Conservation (phyloP, 768 basidiomycete species). For the Boletus rex-veris region DNA sequence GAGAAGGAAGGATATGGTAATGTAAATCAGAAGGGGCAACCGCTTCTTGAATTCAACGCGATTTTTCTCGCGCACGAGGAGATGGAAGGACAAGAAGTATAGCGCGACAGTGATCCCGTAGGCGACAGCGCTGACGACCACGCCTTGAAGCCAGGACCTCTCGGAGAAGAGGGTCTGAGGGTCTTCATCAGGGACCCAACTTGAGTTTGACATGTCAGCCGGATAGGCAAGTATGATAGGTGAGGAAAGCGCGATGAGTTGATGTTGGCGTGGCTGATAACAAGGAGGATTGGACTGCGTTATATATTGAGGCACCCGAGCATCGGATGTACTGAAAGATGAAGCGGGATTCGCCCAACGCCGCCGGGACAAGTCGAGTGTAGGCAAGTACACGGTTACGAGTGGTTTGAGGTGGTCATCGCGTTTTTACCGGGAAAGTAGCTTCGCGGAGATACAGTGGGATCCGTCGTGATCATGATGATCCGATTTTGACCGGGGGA, state of each 20-base stretch:
- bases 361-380: too few species aligned
- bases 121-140: slow-evolving; percentile 3
- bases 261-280: neutral
- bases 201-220: slow-evolving; percentile 16
- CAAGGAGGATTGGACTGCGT: too few species aligned
- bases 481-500: too few species aligned
- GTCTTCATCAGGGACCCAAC: slow-evolving; percentile 14
- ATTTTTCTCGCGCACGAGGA: slow-evolving; percentile 2
- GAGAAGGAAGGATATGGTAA: slow-evolving; percentile 3
- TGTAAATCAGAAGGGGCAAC: slow-evolving; percentile 4
- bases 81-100: slow-evolving; percentile 4
- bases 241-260: neutral
- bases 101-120: slow-evolving; percentile 11
- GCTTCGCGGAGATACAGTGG: too few species aligned
- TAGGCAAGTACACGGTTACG: too few species aligned
- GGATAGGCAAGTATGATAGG: neutral
- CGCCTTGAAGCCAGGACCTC: slow-evolving; percentile 20
- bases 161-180: slow-evolving; percentile 15
- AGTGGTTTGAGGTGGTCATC: too few species aligned
- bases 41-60: slow-evolving; percentile 4
- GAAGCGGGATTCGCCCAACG: too few species aligned
- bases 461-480: too few species aligned
- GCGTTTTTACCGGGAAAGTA: too few species aligned
- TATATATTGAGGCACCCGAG: too few species aligned
- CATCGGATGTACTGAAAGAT: too few species aligned